Conservation (phyloP, 2,329 filamentous ascomycete genomes). For the Calonectria pseudoturangicola region DNA sequence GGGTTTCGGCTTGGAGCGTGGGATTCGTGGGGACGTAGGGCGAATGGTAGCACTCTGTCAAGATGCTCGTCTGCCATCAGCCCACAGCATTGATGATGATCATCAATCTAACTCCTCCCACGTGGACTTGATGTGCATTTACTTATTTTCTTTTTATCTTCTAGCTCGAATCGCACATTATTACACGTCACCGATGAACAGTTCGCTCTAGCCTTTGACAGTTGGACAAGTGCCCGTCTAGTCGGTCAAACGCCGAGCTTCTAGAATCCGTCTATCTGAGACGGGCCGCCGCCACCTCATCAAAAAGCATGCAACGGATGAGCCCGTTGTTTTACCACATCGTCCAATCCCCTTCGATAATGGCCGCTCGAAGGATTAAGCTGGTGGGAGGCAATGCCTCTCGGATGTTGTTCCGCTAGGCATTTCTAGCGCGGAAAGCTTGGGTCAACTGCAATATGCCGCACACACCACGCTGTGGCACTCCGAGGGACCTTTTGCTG, state of each 20-base stretch:
- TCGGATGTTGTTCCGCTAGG: not conserved
- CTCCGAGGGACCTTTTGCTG: constrained; percentile 7
- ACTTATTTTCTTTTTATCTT: not conserved
- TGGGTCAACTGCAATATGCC: constrained; percentile 25
- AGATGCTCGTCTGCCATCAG: not conserved
- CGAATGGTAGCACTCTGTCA: not conserved
- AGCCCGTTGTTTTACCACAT: not conserved
- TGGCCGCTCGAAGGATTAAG: not conserved
- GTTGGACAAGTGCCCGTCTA: not conserved
- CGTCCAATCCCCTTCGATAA: not conserved
- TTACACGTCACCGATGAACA: constrained; percentile 3
- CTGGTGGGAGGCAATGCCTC: not conserved
- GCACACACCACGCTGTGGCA: constrained; percentile 21
- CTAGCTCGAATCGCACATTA: constrained; percentile 12
- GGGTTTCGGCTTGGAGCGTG: constrained; percentile 1
- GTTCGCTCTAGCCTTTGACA: constrained; percentile 12
- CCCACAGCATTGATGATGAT: constrained; percentile 9
- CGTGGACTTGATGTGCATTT: not conserved
- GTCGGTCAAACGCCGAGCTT: not conserved
- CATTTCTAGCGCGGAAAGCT: constrained; percentile 28
- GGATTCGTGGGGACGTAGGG: not conserved
- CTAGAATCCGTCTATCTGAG: constrained; percentile 19
- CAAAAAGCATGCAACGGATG: not conserved
- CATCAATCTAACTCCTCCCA: not conserved
- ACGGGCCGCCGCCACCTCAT: constrained; percentile 14